phyloP scores from a whole-genome alignment of 306 rosid genomes.

The apple (Malus domestica) region DNA sequence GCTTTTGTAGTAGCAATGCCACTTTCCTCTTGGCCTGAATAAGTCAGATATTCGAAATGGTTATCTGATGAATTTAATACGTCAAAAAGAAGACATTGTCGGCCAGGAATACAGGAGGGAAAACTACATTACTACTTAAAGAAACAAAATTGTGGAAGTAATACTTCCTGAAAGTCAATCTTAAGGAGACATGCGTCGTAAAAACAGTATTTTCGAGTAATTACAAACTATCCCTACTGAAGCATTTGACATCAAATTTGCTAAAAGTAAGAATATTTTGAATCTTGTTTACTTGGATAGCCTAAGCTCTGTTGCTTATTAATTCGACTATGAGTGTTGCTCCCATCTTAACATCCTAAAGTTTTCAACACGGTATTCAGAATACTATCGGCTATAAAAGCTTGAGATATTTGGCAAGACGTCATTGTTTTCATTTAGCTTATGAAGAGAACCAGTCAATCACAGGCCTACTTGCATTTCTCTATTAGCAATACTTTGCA shows the following conservation, averaged over 20 bases:
- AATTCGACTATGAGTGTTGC: not conserved
- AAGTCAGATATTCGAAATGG: constrained; percentile 11
- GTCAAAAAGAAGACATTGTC: not conserved
- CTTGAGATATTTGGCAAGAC: not conserved
- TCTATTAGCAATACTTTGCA: not conserved
- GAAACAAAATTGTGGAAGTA: not conserved
- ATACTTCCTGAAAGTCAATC: not conserved
- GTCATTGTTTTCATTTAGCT: not conserved
- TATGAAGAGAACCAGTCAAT: not conserved
- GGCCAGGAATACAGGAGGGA: not conserved
- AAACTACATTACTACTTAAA: constrained; percentile 2
- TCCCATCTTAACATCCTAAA: not conserved
- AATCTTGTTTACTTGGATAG: not conserved
- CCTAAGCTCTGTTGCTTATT: not conserved
- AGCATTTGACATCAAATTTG: not conserved
- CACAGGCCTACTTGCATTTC: not conserved
- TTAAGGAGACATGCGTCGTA: not conserved
- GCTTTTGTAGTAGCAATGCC: constrained; percentile 82
- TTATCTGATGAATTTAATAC: constrained; percentile 9
- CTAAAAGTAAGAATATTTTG: not conserved
- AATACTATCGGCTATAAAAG: not conserved
- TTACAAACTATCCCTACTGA: not conserved
- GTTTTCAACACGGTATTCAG: not conserved
- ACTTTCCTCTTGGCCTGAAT: constrained; percentile 95
- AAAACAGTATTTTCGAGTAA: no score